Conservation (phyloP, 805 yeast genomes). For the Candida fluviatilis region DNA sequence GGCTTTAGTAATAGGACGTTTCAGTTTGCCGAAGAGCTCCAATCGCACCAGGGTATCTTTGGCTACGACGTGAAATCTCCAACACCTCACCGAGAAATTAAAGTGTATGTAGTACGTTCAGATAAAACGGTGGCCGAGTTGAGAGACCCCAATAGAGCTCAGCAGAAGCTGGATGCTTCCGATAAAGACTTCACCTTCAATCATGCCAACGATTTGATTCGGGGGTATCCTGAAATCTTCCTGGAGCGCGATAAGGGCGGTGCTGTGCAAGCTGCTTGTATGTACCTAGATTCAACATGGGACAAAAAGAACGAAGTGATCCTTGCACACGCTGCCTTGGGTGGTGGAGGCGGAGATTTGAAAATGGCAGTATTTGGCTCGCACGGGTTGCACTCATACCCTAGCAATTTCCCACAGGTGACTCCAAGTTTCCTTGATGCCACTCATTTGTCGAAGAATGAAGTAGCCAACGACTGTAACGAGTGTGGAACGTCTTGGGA, state of each 20-base stretch:
- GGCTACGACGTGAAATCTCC: slow-evolving; percentile 46
- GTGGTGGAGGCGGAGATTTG: slow-evolving; percentile 73
- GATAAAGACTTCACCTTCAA: slow-evolving; percentile 74
- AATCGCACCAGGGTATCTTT: slow-evolving; percentile 22
- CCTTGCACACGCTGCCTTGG: slow-evolving; percentile 88
- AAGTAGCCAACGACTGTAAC: slow-evolving; percentile 87
- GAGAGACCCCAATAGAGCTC: slow-evolving; percentile 77
- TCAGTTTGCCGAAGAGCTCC: slow-evolving; percentile 60
- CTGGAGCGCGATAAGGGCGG: slow-evolving; percentile 42
- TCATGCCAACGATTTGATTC: slow-evolving; percentile 74
- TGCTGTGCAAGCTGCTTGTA: slow-evolving; percentile 77
- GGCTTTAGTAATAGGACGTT: slow-evolving; percentile 80
- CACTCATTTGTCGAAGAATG: slow-evolving; percentile 54
- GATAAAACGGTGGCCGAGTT: slow-evolving; percentile 67
- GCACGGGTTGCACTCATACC: slow-evolving; percentile 91
- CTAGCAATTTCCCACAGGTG: slow-evolving; percentile 71
- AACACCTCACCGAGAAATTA: slow-evolving; percentile 54
- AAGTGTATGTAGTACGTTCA: slow-evolving; percentile 71
- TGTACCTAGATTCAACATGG: slow-evolving; percentile 84
- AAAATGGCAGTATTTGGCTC: slow-evolving; percentile 90
- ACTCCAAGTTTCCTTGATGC: slow-evolving; percentile 66
- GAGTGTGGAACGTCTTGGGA: slow-evolving; percentile 91
- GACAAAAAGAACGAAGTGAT: slow-evolving; percentile 57
- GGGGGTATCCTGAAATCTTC: slow-evolving; percentile 24
- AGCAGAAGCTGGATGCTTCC: slow-evolving; percentile 72